Evolutionary conservation across 2,329 filamentous ascomycete species (phyloP), one percentile per base, ranked within the genome.

Genomic region (Ilyonectria destructans): DNA sequence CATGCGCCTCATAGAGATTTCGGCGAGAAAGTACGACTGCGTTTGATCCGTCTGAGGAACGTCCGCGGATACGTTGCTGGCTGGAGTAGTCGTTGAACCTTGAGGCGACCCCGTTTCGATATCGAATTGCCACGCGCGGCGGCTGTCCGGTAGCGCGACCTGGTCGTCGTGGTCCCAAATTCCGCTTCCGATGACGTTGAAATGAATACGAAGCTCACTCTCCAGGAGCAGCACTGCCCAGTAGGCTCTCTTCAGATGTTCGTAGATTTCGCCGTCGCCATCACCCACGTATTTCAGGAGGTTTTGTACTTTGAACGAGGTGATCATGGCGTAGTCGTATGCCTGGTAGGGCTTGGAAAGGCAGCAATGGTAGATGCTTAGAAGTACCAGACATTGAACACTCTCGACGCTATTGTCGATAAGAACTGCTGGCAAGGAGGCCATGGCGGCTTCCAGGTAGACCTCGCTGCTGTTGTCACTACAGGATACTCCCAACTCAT

Each of bases 1-100:
- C 75, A 79, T 77, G 15, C 75, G 73, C 19, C 77, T 62, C 77
- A 79, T 79, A 10, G 77, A 70, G 26, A 79, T 79, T 56, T 75
- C 55, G 55, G 55, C 55, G 7, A 58, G 55, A 31, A 58, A 58
- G 23, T 58, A 58, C 8, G 55, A 45, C 40, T 46, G 40, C 37
- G 55, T 46, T 31, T 29, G 21, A 35, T 58, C 55, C 23, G 40
- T 58, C 40, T 8, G 37, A 19, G 40, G 55, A 58, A n/a, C 23
- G 23, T 46, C 35, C 23, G 33, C 54, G n/a, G 55, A 58, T 17
- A 58, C 7, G 37, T 48, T 45, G 37, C 55, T 58, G 6, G 23
- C 55, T 19, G 55, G 55, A 29, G 55, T 31, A 58, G 37, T 29
- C 37, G 40, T 58, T 15, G 55, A 46, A 13, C 40, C 23, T 19